phyloP scores from a whole-genome alignment of 495 filamentous ascomycete genomes.

The Xylaria acuta region DNA sequence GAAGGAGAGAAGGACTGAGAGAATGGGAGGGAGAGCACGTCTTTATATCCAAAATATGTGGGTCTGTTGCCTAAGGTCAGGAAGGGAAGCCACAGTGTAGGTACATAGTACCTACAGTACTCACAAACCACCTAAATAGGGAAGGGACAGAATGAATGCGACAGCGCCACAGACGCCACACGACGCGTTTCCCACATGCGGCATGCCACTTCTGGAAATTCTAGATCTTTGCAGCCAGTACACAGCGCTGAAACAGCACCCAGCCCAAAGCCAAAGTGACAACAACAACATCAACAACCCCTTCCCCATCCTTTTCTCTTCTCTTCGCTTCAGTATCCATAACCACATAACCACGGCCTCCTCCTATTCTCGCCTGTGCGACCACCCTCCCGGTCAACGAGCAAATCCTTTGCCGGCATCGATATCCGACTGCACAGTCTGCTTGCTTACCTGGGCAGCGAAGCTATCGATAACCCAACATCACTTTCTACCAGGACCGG shows the following conservation, averaged over 20 bases:
- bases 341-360: neutral
- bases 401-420: neutral
- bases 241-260: neutral
- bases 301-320: neutral
- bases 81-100: neutral
- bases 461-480: constrained; percentile 7
- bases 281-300: neutral
- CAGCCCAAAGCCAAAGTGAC: constrained; percentile 2
- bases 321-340: neutral
- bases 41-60: constrained; percentile 35
- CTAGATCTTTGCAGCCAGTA: neutral
- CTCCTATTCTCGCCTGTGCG: neutral
- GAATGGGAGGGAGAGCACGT: constrained; percentile 8
- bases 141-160: neutral
- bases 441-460: neutral
- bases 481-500: neutral
- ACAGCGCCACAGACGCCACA: constrained; percentile 21
- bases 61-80: neutral
- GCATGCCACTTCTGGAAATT: constrained; percentile 21
- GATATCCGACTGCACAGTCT: neutral
- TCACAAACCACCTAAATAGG: neutral
- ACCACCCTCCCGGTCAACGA: neutral
- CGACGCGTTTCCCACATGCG: constrained; percentile 2
- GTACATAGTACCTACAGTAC: neutral
- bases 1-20: constrained; percentile 30